Base-by-base conservation (phyloP, 2,329 filamentous ascomycete genomes). In the Xylariaceae sp. region DNA sequence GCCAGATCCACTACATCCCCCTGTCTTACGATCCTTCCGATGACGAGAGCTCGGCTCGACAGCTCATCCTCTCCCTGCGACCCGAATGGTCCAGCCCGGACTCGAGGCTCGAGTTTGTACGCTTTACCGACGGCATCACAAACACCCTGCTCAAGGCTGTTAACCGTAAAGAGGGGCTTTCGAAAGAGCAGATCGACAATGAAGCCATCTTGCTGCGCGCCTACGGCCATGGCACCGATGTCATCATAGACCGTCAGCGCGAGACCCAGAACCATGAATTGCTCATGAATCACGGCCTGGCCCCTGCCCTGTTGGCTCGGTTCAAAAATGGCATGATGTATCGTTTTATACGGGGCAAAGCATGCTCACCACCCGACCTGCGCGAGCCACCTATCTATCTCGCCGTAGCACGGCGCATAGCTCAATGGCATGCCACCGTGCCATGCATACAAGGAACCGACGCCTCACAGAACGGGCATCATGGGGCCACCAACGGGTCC, bases 241-340 rank as follows among this genome's bases (percentile, higher is more conserved):
- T 97, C 38, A 76, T 98, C 53, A 98, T 98, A 66, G 92, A 98
- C 68, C 85, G 92, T 51, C 86, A 95, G 68, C 82, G 90, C 73
- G 81, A 78, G 72, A 76, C 73, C 2, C 73, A 80, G 54, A 83
- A 82, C 60, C 92, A 98, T 66, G 88, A 88, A 59, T 74, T 96
- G 41, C 81, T 97, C 47, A 88, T 89, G 67, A 78, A 78, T 51
- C 73, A 88, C 55, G 79, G 81, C 53, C 81, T 98, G 38, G 92
- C 92, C 14, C 92, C 92, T 26, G 73, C 85, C 45, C 74, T 98
- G 36, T 76, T 97, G 43, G 92, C 89, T 38, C 84, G 89, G 50
- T 98, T 98, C 71, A 75, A 88, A 55, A 98, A 98, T 60, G 92
- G 92, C 52, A 86, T 98, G 67, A 76, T 98, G 57, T 98, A 98